Conservation (phyloP, 2,329 filamentous ascomycete species). For the Didymella glomerata region DNA sequence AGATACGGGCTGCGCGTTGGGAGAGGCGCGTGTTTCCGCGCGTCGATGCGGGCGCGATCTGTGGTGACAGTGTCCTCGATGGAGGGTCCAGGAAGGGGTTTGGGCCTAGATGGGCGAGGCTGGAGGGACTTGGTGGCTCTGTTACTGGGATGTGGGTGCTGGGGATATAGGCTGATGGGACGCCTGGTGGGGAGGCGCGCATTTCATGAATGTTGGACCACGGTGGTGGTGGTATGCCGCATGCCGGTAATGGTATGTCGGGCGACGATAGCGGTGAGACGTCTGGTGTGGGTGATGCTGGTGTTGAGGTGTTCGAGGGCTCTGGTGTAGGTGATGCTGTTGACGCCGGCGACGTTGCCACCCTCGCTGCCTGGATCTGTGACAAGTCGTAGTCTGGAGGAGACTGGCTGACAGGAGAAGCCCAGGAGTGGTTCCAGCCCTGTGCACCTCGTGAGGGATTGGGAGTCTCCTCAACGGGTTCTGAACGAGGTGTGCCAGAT, state of each 20-base stretch:
- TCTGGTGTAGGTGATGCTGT: neutral
- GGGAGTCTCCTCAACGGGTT: neutral
- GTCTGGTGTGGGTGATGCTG: neutral
- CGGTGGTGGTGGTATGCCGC: neutral
- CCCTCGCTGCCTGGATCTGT: neutral
- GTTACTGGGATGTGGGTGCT: neutral
- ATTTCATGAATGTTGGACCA: too few species aligned
- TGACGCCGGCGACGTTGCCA: neutral
- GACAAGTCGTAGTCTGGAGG: neutral
- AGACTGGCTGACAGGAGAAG: neutral
- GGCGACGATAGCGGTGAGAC: neutral
- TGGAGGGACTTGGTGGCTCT: neutral
- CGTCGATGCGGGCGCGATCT: neutral
- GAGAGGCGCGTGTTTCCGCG: neutral
- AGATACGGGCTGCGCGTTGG: neutral
- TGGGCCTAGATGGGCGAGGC: neutral
- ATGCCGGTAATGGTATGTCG: neutral
- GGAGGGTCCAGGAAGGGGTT: neutral
- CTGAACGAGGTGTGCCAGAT: neutral
- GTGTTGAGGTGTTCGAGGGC: neutral
- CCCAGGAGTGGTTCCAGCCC: neutral
- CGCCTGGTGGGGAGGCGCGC: too few species aligned
- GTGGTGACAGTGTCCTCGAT: neutral
- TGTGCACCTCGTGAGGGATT: neutral
- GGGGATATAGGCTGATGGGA: neutral